phyloP scores from a whole-genome alignment of 768 basidiomycete genomes.

The Ramaria sp. region DNA sequence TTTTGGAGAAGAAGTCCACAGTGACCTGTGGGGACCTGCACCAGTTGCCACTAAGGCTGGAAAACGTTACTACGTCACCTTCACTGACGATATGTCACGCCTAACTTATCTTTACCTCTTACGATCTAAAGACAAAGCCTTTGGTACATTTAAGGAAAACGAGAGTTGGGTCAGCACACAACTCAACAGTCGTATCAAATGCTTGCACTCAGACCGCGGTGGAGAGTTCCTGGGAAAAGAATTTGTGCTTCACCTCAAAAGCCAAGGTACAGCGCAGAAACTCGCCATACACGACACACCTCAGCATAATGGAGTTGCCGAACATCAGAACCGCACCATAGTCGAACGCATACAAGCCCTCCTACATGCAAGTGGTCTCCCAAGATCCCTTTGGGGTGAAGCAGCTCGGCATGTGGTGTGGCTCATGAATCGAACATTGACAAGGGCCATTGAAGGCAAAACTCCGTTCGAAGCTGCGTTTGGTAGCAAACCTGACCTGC shows the following conservation, averaged over 20 bases:
- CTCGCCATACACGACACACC: constrained; percentile 31
- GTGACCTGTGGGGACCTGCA: background rate
- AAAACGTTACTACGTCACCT: constrained; percentile 15
- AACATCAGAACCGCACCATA: constrained; percentile 29
- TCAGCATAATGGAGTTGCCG: constrained; percentile 33
- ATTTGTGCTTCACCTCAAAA: constrained; percentile 23
- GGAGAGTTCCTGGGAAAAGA: constrained; percentile 31
- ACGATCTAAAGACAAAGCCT: constrained; percentile 14
- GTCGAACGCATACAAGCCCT: constrained; percentile 25
- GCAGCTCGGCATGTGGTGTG: constrained; percentile 22
- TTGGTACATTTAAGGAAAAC: constrained; percentile 21
- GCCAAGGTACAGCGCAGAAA: constrained; percentile 27
- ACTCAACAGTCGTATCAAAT: constrained; percentile 17
- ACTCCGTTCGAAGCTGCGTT: constrained; percentile 13
- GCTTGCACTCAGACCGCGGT: constrained; percentile 31
- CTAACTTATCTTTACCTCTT: constrained; percentile 4
- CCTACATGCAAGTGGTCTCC: constrained; percentile 22
- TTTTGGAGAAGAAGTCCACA: constrained; percentile 19
- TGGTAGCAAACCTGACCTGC: constrained; percentile 22
- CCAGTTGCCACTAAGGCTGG: constrained; percentile 15
- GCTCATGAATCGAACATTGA: constrained; percentile 25
- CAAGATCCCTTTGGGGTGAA: constrained; percentile 3
- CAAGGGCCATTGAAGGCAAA: constrained; percentile 15
- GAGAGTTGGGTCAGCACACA: constrained; percentile 26
- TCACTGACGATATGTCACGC: constrained; percentile 7